Percentiles rank a stretch among this genome's conserved stretches.
phyloP scores from a whole-genome alignment of 305 asterid species.

The Euphrasia arctica region DNA sequence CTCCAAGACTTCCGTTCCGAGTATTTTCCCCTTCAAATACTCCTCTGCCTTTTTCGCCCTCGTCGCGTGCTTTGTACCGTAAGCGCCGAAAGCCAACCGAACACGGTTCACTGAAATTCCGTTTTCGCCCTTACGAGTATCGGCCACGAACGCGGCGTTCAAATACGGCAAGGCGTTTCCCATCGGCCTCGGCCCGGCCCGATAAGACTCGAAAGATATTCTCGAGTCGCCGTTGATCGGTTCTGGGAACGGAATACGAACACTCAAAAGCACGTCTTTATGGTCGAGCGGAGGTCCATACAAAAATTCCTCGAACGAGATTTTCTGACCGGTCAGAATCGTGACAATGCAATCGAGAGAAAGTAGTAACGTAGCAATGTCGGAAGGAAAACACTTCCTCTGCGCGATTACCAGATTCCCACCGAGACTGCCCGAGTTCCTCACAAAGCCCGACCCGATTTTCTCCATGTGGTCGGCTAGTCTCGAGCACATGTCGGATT shows the following conservation, averaged over 20 bases:
- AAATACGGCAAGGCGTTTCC: conserved; percentile 73
- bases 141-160: conserved; percentile 65
- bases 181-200: conserved; percentile 59
- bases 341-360: conserved; percentile 47
- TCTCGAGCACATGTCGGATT: conserved; percentile 26
- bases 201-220: conserved; percentile 50
- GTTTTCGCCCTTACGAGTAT: conserved; percentile 31
- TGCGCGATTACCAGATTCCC: conserved; percentile 77
- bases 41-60: conserved; percentile 46
- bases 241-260: conserved; percentile 45
- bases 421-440: conserved; percentile 65
- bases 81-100: conserved; percentile 46
- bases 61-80: conserved; percentile 39
- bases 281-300: conserved; percentile 46
- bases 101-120: conserved; percentile 34
- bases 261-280: conserved; percentile 44
- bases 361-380: conserved; percentile 57
- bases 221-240: conserved; percentile 24
- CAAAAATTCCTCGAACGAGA: conserved; percentile 52
- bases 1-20: conserved; percentile 33
- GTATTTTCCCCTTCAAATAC: conserved; percentile 41
- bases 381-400: conserved; percentile 56
- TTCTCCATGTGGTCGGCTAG: conserved; percentile 62
- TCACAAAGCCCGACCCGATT: conserved; percentile 46
- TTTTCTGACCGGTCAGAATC: conserved; percentile 35